phyloP scores from a whole-genome alignment of 1,139 yeast species.

The Blastobotrys arbuscula region DNA sequence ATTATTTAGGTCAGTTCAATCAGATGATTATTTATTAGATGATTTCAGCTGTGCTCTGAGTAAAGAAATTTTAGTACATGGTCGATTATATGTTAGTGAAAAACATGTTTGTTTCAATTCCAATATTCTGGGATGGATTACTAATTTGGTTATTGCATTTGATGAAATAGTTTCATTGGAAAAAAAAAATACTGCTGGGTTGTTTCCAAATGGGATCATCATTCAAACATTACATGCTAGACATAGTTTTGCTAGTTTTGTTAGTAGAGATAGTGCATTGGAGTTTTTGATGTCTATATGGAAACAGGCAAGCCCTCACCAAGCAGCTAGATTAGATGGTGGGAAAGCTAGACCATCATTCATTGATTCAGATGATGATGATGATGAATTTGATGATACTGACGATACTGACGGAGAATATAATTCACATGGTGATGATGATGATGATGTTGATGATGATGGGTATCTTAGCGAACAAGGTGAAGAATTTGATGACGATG shows the following conservation, averaged over 20 bases:
- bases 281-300: conserved; percentile 50
- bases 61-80: conserved; percentile 85
- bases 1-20: conserved; percentile 62
- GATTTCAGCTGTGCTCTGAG: conserved; percentile 89
- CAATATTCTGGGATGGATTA: conserved; percentile 90
- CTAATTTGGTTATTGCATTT: conserved; percentile 67
- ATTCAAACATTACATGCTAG: conserved; percentile 63
- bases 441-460: conserved; percentile 25
- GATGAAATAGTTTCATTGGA: conserved; percentile 70
- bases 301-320: conserved; percentile 36
- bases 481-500: conserved; percentile 19
- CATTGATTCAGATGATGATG: conserved; percentile 1
- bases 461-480: conserved; percentile 15
- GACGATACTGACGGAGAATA: conserved; percentile 22
- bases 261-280: conserved; percentile 72
- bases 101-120: conserved; percentile 81
- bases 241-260: conserved; percentile 77
- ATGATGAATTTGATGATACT: conserved; percentile 18
- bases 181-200: conserved; percentile 76
- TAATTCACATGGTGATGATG: too few species aligned
- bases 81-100: conserved; percentile 79
- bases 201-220: conserved; percentile 85
- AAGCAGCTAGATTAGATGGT: conserved; percentile 23
- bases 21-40: conserved; percentile 66
- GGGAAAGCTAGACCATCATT: background rate